Evolutionary conservation across 495 filamentous ascomycete species (phyloP).

Genomic region (Xylaria sp.): DNA sequence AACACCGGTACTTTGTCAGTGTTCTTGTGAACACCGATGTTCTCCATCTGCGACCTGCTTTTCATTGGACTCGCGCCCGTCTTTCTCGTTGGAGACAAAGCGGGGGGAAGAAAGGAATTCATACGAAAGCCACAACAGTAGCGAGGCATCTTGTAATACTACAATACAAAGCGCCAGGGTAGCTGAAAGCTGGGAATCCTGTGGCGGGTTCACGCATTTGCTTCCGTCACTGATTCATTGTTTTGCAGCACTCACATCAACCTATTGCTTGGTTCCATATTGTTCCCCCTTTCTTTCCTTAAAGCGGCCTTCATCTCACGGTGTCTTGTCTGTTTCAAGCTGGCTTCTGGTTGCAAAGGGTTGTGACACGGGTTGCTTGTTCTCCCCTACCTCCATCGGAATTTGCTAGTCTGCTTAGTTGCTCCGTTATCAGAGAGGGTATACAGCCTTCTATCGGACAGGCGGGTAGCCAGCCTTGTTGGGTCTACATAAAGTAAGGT

Average conservation of each 20-base stretch:
- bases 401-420: constrained; percentile 4
- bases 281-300: neutral
- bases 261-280: constrained; percentile 12
- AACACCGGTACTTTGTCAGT: neutral
- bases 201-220: constrained; percentile 27
- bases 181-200: constrained; percentile 22
- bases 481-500: neutral
- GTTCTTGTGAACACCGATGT: neutral
- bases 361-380: neutral
- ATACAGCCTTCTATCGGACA: constrained; percentile 2
- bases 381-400: neutral
- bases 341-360: neutral
- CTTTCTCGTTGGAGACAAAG: constrained; percentile 12
- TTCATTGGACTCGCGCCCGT: constrained; percentile 3
- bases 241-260: constrained; percentile 6
- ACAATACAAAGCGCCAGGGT: neutral
- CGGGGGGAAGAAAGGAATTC: neutral
- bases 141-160: constrained; percentile 14
- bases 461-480: constrained; percentile 20
- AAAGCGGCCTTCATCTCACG: constrained; percentile 5
- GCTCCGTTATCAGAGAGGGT: neutral
- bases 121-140: constrained; percentile 18
- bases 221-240: constrained; percentile 27
- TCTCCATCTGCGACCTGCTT: neutral
- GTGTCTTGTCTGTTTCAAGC: constrained; percentile 6